These are phyloP conservation scores for Cupressus sempervirens DNA, from an alignment of 75 land plant species.

Conservation along the genomic window DNA sequence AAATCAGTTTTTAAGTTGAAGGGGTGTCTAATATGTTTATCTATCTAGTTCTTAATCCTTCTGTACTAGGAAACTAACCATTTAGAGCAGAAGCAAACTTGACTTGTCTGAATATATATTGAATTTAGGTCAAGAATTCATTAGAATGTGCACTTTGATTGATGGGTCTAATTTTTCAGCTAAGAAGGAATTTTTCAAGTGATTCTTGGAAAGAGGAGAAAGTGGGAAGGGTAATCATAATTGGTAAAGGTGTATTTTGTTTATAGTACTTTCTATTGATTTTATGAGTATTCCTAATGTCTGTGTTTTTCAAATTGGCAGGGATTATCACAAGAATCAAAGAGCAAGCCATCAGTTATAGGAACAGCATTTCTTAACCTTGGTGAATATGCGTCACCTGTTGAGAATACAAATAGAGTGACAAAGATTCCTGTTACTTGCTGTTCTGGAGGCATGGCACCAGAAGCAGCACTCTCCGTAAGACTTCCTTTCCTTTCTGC, in stretches of 20 bases:
- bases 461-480: constrained; percentile 26
- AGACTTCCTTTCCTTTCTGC: constrained; percentile 6
- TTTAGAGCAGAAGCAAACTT: not conserved
- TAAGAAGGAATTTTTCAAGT: not conserved
- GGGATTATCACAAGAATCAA: constrained; percentile 40
- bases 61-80: not conserved
- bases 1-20: not conserved
- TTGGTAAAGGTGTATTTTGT: not conserved
- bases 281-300: not conserved
- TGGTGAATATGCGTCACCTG: constrained; percentile 38
- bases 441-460: constrained; percentile 20
- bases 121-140: not conserved
- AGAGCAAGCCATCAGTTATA: constrained; percentile 40
- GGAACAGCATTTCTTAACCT: constrained; percentile 63
- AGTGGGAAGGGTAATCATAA: not conserved
- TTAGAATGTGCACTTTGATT: not conserved
- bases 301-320: constrained; percentile 17
- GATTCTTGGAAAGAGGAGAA: not conserved
- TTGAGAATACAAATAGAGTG: constrained; percentile 28
- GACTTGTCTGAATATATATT: not conserved
- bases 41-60: not conserved
- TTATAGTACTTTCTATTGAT: not conserved
- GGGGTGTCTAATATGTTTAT: not conserved
- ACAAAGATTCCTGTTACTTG: constrained; percentile 32
- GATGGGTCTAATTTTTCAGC: not conserved